Percentiles rank a stretch among this genome's conserved stretches.
phyloP scores from a whole-genome alignment of 176 grass and related monocot genomes.

The Avena insularis region DNA sequence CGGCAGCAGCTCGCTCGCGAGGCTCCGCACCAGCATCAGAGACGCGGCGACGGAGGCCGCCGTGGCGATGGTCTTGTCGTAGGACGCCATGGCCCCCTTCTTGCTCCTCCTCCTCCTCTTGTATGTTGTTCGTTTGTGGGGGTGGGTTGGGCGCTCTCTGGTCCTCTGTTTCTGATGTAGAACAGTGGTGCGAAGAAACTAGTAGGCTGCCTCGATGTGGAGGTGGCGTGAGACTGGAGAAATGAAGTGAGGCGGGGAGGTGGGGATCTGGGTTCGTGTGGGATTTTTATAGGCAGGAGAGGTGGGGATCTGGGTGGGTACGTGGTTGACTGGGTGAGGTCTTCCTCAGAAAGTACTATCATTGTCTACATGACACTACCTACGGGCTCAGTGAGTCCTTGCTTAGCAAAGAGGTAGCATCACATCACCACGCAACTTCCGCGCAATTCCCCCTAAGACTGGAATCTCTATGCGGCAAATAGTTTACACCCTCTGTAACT shows the following conservation, averaged over 20 bases:
- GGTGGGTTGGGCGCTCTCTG: no score
- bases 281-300: conserved; percentile 11
- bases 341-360: background rate
- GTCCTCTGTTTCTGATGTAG: no score
- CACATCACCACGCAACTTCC: no score
- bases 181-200: background rate
- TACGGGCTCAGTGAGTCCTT: background rate
- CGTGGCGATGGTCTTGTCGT: conserved; percentile 52
- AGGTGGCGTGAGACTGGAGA: background rate
- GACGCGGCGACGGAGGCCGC: conserved; percentile 55
- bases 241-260: background rate
- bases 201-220: background rate
- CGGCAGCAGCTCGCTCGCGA: conserved; percentile 56
- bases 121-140: no score
- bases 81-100: conserved; percentile 47
- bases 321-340: background rate
- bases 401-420: background rate
- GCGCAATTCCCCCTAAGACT: no score
- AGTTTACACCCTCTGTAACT: no score
- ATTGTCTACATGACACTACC: no score
- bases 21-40: conserved; percentile 48
- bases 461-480: no score
- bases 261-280: background rate
- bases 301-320: background rate
- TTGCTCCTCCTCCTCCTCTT: no score